Evolutionary conservation across 352 stramenopile genomes (phyloP).

Genomic region (Phytophthora lateralis): DNA sequence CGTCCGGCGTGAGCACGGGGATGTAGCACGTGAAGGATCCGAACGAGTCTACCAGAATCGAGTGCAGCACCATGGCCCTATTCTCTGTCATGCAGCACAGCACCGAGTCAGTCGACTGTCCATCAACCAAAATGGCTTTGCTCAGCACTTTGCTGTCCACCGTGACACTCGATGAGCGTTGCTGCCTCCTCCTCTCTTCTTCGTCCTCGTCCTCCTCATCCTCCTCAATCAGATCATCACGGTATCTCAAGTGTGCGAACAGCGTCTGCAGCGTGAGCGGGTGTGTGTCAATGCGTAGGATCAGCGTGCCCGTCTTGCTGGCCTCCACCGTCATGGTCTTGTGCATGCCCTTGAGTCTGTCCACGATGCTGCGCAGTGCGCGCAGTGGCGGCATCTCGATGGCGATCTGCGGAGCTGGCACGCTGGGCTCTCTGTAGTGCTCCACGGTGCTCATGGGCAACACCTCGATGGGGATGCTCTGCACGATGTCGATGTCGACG

Average conservation of each 20-base stretch:
- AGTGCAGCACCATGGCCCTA: conserved; percentile 77
- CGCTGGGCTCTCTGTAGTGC: conserved; percentile 78
- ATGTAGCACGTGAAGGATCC: conserved; percentile 87
- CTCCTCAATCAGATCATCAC: conserved; percentile 72
- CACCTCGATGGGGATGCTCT: conserved; percentile 85
- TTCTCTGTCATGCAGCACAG: conserved; percentile 87
- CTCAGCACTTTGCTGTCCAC: conserved; percentile 81
- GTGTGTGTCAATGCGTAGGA: conserved; percentile 72
- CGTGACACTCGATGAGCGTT: conserved; percentile 60
- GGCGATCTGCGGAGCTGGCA: conserved; percentile 76
- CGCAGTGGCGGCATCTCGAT: conserved; percentile 82
- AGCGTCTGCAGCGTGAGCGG: conserved; percentile 78
- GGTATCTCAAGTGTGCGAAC: conserved; percentile 75
- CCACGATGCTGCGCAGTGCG: conserved; percentile 68
- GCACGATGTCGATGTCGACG: conserved; percentile 86
- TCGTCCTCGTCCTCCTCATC: conserved; percentile 41
- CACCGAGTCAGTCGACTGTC: conserved; percentile 69
- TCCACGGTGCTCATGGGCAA: conserved; percentile 75
- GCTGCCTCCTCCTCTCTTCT: conserved; percentile 28
- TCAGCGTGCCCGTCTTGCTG: conserved; percentile 70
- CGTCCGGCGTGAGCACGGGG: conserved; percentile 70
- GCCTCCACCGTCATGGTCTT: conserved; percentile 78
- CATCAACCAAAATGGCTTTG: conserved; percentile 77
- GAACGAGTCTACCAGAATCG: conserved; percentile 76
- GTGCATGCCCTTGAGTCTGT: conserved; percentile 77